These are phyloP conservation scores for Senecio squalidus DNA, from an alignment of 140 eudicot species.

Conservation along the genomic window DNA sequence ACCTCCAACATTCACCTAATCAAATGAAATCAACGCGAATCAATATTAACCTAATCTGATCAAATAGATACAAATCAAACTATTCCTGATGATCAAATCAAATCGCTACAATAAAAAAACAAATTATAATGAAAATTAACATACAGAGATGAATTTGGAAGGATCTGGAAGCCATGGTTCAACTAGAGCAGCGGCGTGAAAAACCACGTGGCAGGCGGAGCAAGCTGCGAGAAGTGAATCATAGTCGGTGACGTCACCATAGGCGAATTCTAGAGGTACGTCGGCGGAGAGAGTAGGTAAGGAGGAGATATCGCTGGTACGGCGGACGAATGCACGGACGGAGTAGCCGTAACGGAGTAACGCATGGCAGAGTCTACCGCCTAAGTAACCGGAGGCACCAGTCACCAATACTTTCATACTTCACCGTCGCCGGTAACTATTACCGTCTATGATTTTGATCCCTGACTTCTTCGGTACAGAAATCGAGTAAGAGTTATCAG, in stretches of 20 bases:
- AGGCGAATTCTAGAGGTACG: conserved; percentile 49
- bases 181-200: conserved; percentile 87
- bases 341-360: conserved; percentile 50
- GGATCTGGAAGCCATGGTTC: conserved; percentile 94
- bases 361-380: conserved; percentile 72
- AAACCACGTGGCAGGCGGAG: conserved; percentile 56
- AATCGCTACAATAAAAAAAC: background rate
- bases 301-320: conserved; percentile 59
- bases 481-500: background rate
- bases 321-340: conserved; percentile 83
- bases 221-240: conserved; percentile 51
- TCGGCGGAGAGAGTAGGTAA: conserved; percentile 36
- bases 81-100: no score
- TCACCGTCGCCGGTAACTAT: background rate
- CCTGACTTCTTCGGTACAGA: background rate
- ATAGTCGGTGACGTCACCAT: conserved; percentile 78
- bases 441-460: background rate
- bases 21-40: no score
- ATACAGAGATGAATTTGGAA: conserved; percentile 48
- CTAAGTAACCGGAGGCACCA: conserved; percentile 88
- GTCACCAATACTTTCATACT: conserved; percentile 60
- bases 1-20: conserved; percentile 79
- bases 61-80: no score
- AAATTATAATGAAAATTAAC: background rate
- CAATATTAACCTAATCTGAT: no score